These are phyloP conservation scores for Spizellomyces sp. DNA, from an alignment of 192 early-diverging fungal species.

Conservation along the genomic window DNA sequence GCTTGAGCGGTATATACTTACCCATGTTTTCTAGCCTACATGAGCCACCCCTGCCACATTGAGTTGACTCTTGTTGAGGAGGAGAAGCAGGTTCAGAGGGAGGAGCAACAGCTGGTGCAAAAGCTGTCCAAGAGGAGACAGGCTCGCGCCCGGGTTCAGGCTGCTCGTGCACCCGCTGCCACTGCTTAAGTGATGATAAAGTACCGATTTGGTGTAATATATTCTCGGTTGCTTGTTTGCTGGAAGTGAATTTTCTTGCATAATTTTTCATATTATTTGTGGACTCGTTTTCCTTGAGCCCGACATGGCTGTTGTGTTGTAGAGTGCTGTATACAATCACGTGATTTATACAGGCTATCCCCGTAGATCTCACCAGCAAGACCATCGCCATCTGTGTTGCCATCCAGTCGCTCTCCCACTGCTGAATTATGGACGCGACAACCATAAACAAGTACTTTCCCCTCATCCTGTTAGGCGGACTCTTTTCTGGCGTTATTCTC, in stretches of 20 bases:
- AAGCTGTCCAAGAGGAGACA: conserved; percentile 45
- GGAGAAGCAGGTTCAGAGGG: conserved; percentile 81
- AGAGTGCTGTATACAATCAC: too few species aligned
- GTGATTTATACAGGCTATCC: background rate
- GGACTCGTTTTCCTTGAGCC: too few species aligned
- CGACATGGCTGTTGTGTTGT: background rate
- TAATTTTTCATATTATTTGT: background rate
- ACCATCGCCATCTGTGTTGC: too few species aligned
- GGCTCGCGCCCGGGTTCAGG: conserved; percentile 20
- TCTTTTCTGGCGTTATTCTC: conserved; percentile 9
- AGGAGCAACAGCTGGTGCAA: conserved; percentile 26
- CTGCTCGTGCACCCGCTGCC: conserved; percentile 16
- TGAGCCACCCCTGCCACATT: conserved; percentile 94
- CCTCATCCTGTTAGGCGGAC: conserved; percentile 19
- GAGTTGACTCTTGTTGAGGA: conserved; percentile 94
- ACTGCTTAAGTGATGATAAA: conserved; percentile 6
- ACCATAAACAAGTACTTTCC: conserved; percentile 30
- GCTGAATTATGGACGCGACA: conserved; percentile 19
- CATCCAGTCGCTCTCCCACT: too few species aligned
- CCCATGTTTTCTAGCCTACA: conserved; percentile 67
- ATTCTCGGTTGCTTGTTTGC: too few species aligned
- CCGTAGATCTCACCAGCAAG: background rate
- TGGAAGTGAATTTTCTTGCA: too few species aligned
- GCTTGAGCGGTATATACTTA: background rate
- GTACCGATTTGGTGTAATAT: too few species aligned